These are phyloP conservation scores for Exutisphaerella laricina DNA, from an alignment of 2,329 filamentous ascomycete genomes.

Conservation along the genomic window DNA sequence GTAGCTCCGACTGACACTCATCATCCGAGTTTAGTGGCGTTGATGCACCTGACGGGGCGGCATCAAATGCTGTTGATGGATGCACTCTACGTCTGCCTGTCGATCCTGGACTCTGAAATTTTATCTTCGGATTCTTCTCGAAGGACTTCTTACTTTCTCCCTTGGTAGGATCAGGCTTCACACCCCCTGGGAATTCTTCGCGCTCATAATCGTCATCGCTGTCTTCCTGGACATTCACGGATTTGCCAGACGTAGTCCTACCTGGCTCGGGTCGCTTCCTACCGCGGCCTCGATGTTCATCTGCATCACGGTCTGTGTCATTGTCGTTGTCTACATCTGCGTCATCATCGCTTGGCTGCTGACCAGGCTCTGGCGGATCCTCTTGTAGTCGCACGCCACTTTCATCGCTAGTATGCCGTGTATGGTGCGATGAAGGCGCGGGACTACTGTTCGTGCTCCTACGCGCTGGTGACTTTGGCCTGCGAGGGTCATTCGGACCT, in stretches of 20 bases:
- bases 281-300: slow-evolving; percentile 29
- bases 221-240: slow-evolving; percentile 27
- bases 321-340: slow-evolving; percentile 32
- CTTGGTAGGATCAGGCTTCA: slow-evolving; percentile 33
- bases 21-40: slow-evolving; percentile 75
- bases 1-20: slow-evolving; percentile 76
- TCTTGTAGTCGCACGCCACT: slow-evolving; percentile 25
- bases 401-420: slow-evolving; percentile 22
- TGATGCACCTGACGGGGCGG: slow-evolving; percentile 52
- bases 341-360: slow-evolving; percentile 29
- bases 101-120: slow-evolving; percentile 25
- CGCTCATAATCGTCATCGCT: slow-evolving; percentile 29
- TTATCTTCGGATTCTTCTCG: slow-evolving; percentile 25
- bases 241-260: slow-evolving; percentile 31
- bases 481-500: slow-evolving; percentile 29
- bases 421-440: slow-evolving; percentile 23
- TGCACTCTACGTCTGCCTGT: slow-evolving; percentile 47
- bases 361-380: slow-evolving; percentile 24
- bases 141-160: slow-evolving; percentile 30
- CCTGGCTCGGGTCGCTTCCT: slow-evolving; percentile 33
- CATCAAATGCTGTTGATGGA: slow-evolving; percentile 79
- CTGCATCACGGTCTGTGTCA: slow-evolving; percentile 26
- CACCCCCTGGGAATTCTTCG: slow-evolving; percentile 15
- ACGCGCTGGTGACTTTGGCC: slow-evolving; percentile 16
- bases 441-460: slow-evolving; percentile 27